Evolutionary conservation across 1,139 yeast genomes (phyloP).

Genomic region (Suhomyces ambrosiae): DNA sequence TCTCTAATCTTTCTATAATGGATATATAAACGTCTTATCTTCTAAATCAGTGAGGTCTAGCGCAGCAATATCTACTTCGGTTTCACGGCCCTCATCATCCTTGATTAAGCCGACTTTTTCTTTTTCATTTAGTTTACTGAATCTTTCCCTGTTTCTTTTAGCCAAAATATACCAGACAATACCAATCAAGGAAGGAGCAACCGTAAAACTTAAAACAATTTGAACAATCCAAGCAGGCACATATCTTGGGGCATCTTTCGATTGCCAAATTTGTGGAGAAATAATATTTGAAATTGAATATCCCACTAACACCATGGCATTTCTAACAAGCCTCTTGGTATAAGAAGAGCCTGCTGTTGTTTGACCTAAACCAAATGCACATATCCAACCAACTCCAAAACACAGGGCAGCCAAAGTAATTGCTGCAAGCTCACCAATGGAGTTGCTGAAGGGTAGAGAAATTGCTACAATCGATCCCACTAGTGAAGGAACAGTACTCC

Average conservation of each 20-base stretch:
- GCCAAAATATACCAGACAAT: conserved; percentile 41
- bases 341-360: conserved; percentile 31
- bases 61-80: not conserved
- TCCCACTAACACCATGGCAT: conserved; percentile 25
- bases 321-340: conserved; percentile 28
- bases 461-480: conserved; percentile 49
- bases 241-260: conserved; percentile 26
- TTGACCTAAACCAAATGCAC: conserved; percentile 25
- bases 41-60: conserved; percentile 26
- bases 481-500: conserved; percentile 40
- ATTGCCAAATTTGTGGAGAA: conserved; percentile 30
- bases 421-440: conserved; percentile 45
- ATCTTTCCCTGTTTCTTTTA: conserved; percentile 39
- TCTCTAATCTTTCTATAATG: not conserved
- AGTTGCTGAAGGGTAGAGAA: conserved; percentile 40
- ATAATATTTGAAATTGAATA: conserved; percentile 31
- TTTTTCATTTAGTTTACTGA: conserved; percentile 9
- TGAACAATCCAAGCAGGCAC: conserved; percentile 55
- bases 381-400: conserved; percentile 26
- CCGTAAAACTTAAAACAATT: conserved; percentile 47
- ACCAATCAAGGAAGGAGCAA: conserved; percentile 40
- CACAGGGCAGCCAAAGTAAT: conserved; percentile 23
- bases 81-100: conserved; percentile 19
- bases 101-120: conserved; percentile 26
- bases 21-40: not conserved